These are phyloP conservation scores for Solanum tarijense DNA, from an alignment of 257 asterid genomes.

Conservation along the genomic window DNA sequence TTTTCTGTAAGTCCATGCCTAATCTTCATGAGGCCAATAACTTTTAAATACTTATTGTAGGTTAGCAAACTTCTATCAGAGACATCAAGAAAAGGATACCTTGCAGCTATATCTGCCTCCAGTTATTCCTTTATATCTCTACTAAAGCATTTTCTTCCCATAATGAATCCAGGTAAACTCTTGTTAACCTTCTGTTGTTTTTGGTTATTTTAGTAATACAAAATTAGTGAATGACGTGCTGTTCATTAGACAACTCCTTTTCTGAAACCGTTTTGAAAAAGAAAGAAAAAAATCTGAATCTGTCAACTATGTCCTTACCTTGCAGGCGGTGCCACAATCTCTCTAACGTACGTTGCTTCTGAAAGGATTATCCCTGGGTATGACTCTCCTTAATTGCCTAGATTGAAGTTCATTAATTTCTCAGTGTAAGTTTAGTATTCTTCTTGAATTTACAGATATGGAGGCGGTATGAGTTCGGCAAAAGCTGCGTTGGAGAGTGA, in stretches of 20 bases:
- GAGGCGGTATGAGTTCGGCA: slow-evolving; percentile 97
- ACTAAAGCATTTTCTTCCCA: slow-evolving; percentile 67
- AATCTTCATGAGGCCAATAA: not conserved
- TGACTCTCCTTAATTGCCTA: not conserved
- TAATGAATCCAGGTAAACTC: slow-evolving; percentile 69
- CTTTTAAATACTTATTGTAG: slow-evolving; percentile 16
- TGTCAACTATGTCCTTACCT: not conserved
- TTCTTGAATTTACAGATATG: slow-evolving; percentile 46
- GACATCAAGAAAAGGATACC: slow-evolving; percentile 85
- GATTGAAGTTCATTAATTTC: not conserved
- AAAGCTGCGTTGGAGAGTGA: slow-evolving; percentile 97
- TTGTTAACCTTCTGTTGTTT: not conserved
- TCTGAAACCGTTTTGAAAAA: not conserved
- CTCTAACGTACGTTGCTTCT: slow-evolving; percentile 90
- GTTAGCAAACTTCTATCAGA: slow-evolving; percentile 76
- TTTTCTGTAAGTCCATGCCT: not conserved
- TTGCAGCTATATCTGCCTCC: slow-evolving; percentile 90
- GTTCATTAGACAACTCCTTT: not conserved
- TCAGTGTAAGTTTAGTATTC: not conserved
- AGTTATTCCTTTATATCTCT: slow-evolving; percentile 86
- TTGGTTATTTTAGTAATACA: not conserved
- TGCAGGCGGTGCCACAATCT: slow-evolving; percentile 88
- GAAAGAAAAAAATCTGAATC: not conserved
- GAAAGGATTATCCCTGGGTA: slow-evolving; percentile 97
- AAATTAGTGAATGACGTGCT: not conserved